Evolutionary conservation across 208 protist genomes (phyloP), one percentile per base, ranked within the genome.

Genomic region (Trypanosoma avium): DNA sequence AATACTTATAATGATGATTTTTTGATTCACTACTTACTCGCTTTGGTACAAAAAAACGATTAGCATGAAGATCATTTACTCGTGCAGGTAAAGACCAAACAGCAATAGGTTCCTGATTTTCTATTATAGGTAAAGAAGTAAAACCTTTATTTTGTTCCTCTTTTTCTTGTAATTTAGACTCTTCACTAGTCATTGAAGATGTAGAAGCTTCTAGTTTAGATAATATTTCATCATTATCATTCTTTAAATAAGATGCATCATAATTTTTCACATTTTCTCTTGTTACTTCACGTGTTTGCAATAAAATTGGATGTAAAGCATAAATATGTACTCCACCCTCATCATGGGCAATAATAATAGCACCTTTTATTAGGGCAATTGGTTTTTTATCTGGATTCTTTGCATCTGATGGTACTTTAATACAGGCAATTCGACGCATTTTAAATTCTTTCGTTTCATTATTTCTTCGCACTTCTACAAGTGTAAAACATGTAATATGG

Each of bases 321-420:
- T 86, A 95, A 12, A 79, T 52, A 5, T 74, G 50, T 33, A 95
- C 69, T 4, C 75, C 89, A 13, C 79, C 70, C 17, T 71, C 73
- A 46, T 95, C 89, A 66, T 95, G 89, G 0, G 89, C 73, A n/a
- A 95, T 79, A 10, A 82, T 65, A 4, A 92, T 17, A 27, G 74
- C 49, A 29, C 82, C 80, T 35, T 84, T 77, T 7, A 82, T 58
- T 13, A 93, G 62, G 3, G 80, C 75, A 59, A 95, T 79, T 12
- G 86, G 84, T 56, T 95, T 95, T 76, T 95, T 95, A 65, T 95
- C 89, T 0, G 86, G 82, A 38, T 95, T 90, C 29, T 63, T 70
- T 2, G 21, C 26, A 35, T 95, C 89, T 21, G 70, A 66, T 15
- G 89, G 84, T 9, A 95, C 48, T 17, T 22, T 46, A 29, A 93